Conservation (phyloP, 2,329 filamentous ascomycete genomes). For the Helicocarpus griseus region DNA sequence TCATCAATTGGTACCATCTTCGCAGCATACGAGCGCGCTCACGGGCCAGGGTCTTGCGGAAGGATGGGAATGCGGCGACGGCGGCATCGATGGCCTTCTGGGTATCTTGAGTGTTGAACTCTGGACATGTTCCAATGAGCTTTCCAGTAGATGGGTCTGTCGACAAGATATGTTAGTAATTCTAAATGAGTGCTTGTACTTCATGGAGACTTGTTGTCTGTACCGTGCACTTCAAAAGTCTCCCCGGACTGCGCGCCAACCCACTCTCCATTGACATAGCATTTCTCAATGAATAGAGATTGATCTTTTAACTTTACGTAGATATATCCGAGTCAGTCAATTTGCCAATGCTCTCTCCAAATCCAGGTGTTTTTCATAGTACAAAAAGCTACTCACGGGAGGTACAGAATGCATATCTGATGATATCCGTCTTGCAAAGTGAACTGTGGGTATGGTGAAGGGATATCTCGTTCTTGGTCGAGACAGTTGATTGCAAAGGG, state of each 20-base stretch:
- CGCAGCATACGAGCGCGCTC: conserved; percentile 53
- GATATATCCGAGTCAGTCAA: conserved; percentile 9
- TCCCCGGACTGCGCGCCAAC: conserved; percentile 73
- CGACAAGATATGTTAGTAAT: conserved; percentile 1
- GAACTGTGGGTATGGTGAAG: conserved; percentile 23
- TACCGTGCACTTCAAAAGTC: conserved; percentile 78
- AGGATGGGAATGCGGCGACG: conserved; percentile 55
- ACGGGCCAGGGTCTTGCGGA: conserved; percentile 51
- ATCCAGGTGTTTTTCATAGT: background rate
- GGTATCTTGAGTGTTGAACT: conserved; percentile 71
- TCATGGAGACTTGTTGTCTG: background rate
- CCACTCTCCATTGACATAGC: conserved; percentile 92
- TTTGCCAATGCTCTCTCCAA: background rate
- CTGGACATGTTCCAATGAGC: conserved; percentile 68
- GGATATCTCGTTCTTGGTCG: conserved; percentile 27
- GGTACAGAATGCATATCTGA: conserved; percentile 34
- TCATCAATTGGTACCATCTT: conserved; percentile 59
- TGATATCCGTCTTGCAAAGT: conserved; percentile 29
- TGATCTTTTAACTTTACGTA: conserved; percentile 58
- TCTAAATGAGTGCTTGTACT: no score
- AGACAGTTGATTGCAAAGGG: conserved; percentile 27
- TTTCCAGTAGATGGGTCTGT: conserved; percentile 74
- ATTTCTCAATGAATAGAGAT: conserved; percentile 72
- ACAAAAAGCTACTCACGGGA: conserved; percentile 27
- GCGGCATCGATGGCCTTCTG: conserved; percentile 78